phyloP scores from a whole-genome alignment of 371 early-diverging fungal genomes.

The Mycotypha africana region DNA sequence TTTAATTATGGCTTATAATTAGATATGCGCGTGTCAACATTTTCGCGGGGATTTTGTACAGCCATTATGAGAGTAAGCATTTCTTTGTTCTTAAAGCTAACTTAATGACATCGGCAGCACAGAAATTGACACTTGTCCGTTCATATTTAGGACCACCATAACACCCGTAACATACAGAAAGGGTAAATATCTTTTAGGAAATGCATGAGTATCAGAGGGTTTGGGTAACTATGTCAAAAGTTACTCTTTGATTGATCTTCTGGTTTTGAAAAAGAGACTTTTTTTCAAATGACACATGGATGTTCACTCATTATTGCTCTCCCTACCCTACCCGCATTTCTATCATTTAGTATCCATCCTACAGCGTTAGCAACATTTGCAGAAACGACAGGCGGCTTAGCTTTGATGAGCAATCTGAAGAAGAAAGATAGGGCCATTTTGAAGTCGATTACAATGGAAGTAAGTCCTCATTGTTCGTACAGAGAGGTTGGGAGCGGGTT shows the following conservation, averaged over 20 bases:
- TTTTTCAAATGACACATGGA: too few species aligned
- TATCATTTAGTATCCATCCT: constrained; percentile 52
- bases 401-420: constrained; percentile 35
- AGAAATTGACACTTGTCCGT: not conserved
- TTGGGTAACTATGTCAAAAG: too few species aligned
- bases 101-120: not conserved
- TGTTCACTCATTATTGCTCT: too few species aligned
- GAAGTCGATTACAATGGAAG: constrained; percentile 46
- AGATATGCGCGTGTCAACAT: constrained; percentile 46
- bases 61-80: constrained; percentile 46
- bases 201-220: too few species aligned
- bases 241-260: too few species aligned
- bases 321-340: too few species aligned
- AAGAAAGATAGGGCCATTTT: constrained; percentile 45
- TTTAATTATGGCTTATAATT: not conserved
- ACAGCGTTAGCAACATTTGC: constrained; percentile 59
- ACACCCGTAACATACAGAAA: constrained; percentile 16
- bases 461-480: constrained; percentile 15
- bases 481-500: too few species aligned
- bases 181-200: too few species aligned
- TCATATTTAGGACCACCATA: constrained; percentile 20
- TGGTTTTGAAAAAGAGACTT: too few species aligned
- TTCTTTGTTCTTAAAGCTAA: not conserved
- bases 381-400: constrained; percentile 55
- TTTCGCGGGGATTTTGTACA: constrained; percentile 43